Evolutionary conservation across 306 rosid genomes (phyloP).

Genomic region (Medicago ruthenica): DNA sequence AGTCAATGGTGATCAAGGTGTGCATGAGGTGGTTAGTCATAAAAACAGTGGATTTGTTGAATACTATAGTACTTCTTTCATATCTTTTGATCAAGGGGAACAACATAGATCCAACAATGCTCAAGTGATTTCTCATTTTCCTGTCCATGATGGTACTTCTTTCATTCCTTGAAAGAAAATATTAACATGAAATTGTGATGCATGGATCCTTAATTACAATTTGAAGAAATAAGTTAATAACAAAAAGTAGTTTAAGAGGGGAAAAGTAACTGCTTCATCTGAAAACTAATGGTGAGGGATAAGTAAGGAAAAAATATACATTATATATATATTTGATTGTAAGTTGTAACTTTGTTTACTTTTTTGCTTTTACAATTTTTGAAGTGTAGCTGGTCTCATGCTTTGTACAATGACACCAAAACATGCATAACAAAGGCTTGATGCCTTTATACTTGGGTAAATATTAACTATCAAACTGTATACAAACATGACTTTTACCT

Average conservation of each 20-base stretch:
- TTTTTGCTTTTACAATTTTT: conserved; percentile 33
- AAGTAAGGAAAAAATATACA: neutral
- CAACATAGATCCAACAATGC: conserved; percentile 56
- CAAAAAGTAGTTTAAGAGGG: conserved; percentile 42
- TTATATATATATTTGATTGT: conserved; percentile 31
- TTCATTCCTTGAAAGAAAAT: conserved; percentile 52
- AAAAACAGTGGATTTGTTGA: conserved; percentile 52
- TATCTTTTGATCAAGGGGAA: conserved; percentile 64
- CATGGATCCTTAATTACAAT: conserved; percentile 24
- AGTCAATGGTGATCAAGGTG: conserved; percentile 39
- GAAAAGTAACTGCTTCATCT: conserved; percentile 47
- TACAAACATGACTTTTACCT: conserved; percentile 54
- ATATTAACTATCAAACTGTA: conserved; percentile 47
- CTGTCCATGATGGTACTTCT: conserved; percentile 60
- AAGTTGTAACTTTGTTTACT: conserved; percentile 23
- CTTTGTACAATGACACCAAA: conserved; percentile 46
- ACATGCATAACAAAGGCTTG: conserved; percentile 29
- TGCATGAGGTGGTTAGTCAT: conserved; percentile 42
- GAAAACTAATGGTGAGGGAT: conserved; percentile 18
- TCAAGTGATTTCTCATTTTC: conserved; percentile 54
- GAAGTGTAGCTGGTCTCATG: conserved; percentile 46
- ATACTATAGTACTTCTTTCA: conserved; percentile 56
- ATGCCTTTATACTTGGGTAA: conserved; percentile 37
- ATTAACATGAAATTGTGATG: conserved; percentile 5
- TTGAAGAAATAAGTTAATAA: conserved; percentile 50